Conservation (phyloP, 1,284 basidiomycete genomes). For the Cronartium ribicola region DNA sequence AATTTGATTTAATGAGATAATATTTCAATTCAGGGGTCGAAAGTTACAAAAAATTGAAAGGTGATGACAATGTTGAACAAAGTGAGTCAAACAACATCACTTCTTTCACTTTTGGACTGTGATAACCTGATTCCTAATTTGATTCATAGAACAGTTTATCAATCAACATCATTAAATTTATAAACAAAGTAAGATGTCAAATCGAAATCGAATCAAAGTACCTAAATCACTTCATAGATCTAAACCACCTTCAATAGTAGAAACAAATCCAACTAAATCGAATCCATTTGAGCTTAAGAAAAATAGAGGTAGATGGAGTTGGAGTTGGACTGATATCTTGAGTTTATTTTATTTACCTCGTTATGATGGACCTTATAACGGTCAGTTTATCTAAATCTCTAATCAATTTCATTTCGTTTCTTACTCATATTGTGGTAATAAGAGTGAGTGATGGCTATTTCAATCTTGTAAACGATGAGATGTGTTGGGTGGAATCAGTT, state of each 20-base stretch:
- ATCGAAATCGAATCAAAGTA: neutral
- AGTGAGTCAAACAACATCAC: too few species aligned
- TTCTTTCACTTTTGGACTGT: too few species aligned
- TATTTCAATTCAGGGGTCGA: too few species aligned
- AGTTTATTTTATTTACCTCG: constrained; percentile 16
- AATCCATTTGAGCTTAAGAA: neutral
- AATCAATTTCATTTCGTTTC: neutral
- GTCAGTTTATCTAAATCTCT: neutral
- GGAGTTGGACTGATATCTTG: constrained; percentile 20
- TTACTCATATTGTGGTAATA: neutral
- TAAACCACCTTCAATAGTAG: neutral
- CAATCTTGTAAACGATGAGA: too few species aligned
- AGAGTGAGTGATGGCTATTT: too few species aligned
- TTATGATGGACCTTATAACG: constrained; percentile 26
- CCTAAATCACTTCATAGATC: neutral
- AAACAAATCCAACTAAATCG: neutral
- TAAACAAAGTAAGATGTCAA: neutral
- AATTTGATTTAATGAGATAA: too few species aligned
- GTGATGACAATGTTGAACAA: too few species aligned
- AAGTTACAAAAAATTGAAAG: too few species aligned
- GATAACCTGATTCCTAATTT: too few species aligned
- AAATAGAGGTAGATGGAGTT: neutral
- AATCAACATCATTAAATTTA: neutral
- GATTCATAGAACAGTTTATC: too few species aligned
- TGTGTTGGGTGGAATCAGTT: too few species aligned